These are phyloP conservation scores for Chrysoporthe puriensis DNA, from an alignment of 2,329 filamentous ascomycete species.

Conservation along the genomic window DNA sequence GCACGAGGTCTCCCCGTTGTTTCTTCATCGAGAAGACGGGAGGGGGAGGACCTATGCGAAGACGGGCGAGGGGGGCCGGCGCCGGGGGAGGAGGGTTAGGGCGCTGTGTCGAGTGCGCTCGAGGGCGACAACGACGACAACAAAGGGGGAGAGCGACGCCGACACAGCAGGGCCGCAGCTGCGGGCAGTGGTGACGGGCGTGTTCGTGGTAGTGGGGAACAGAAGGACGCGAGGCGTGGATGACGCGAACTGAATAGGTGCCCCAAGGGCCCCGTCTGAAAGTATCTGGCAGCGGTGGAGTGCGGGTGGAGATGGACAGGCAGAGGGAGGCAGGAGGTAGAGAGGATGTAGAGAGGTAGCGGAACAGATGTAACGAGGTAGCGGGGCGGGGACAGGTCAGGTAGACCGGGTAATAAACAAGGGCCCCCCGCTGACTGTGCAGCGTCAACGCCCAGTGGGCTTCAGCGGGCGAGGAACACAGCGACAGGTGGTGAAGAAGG, in stretches of 20 bases:
- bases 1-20: constrained; percentile 30
- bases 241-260: constrained; percentile 26
- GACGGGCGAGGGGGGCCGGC: neutral
- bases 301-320: constrained; percentile 11
- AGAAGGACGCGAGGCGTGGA: constrained; percentile 24
- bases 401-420: constrained; percentile 15
- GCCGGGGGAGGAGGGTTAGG: constrained; percentile 1
- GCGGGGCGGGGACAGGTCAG: constrained; percentile 17
- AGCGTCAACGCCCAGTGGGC: constrained; percentile 5
- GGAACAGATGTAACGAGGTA: constrained; percentile 22
- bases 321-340: constrained; percentile 9
- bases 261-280: constrained; percentile 14
- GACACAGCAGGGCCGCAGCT: constrained; percentile 5
- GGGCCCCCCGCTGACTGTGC: constrained; percentile 11
- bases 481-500: constrained; percentile 4
- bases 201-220: constrained; percentile 12
- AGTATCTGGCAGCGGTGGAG: constrained; percentile 13
- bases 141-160: constrained; percentile 12
- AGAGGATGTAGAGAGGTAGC: constrained; percentile 22
- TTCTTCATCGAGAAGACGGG: constrained; percentile 32
- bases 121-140: neutral
- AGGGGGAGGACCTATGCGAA: neutral
- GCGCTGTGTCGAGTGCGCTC: constrained; percentile 19
- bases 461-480: neutral
- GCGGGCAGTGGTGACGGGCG: constrained; percentile 6